phyloP scores from a whole-genome alignment of 1,139 yeast genomes.

The Taphrina flavorubra region DNA sequence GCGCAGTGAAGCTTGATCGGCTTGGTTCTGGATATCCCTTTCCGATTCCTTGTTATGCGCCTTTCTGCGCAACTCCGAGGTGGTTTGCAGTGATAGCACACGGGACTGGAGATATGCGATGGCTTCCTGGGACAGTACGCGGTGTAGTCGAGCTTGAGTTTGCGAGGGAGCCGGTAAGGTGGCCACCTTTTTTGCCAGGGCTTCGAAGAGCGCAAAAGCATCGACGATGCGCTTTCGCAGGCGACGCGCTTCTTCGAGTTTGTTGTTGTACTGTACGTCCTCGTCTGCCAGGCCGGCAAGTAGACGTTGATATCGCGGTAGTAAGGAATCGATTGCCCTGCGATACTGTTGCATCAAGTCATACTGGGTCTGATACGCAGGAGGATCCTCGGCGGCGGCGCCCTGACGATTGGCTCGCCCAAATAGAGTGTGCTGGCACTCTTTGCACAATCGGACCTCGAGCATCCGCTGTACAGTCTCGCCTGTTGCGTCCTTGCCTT shows the following conservation, averaged over 20 bases:
- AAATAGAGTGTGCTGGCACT: conserved; percentile 11
- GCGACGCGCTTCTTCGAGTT: conserved; percentile 52
- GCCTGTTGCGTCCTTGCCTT: conserved; percentile 10
- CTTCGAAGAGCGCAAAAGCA: conserved; percentile 58
- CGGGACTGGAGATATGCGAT: conserved; percentile 22
- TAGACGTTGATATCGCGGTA: conserved; percentile 56
- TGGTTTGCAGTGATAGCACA: conserved; percentile 7
- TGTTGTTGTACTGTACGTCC: conserved; percentile 44
- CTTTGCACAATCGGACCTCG: conserved; percentile 3
- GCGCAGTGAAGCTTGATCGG: conserved; percentile 20
- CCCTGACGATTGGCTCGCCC: not conserved
- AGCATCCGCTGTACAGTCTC: not conserved
- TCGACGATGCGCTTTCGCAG: conserved; percentile 56
- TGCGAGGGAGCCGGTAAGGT: conserved; percentile 1
- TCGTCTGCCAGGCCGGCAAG: conserved; percentile 51
- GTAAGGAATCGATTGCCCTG: conserved; percentile 50
- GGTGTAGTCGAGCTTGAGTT: conserved; percentile 12
- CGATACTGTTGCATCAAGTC: conserved; percentile 49
- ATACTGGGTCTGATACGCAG: conserved; percentile 49
- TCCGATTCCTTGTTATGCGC: conserved; percentile 5
- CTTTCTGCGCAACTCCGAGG: conserved; percentile 5
- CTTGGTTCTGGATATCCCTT: conserved; percentile 1
- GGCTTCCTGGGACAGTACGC: conserved; percentile 12
- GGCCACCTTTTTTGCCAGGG: conserved; percentile 54
- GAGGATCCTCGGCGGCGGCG: conserved; percentile 37